Conservation (phyloP, 371 early-diverging fungal species). For the Rhizopus delemar region DNA sequence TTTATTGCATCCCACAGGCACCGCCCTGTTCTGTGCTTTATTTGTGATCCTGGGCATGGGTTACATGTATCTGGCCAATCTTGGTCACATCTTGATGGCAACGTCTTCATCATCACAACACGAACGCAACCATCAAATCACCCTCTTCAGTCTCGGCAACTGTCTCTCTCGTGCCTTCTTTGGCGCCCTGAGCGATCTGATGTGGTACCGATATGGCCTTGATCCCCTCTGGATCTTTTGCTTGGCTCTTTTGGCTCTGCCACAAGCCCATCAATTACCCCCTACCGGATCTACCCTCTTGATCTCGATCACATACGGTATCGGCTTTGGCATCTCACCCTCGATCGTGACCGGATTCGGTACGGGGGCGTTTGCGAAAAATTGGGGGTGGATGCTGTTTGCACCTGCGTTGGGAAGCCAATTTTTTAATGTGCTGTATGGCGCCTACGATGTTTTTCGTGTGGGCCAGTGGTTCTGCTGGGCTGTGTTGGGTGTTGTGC, state of each 20-base stretch:
- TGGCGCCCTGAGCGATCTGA: slow-evolving; percentile 45
- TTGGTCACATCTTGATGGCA: slow-evolving; percentile 40
- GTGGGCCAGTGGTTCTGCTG: no score
- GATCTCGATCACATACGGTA: slow-evolving; percentile 29
- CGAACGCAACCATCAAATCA: slow-evolving; percentile 43
- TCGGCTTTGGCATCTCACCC: slow-evolving; percentile 32
- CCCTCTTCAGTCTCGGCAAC: slow-evolving; percentile 48
- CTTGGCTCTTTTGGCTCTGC: slow-evolving; percentile 32
- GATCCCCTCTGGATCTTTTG: slow-evolving; percentile 48
- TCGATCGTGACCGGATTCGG: slow-evolving; percentile 30
- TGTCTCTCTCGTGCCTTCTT: slow-evolving; percentile 46
- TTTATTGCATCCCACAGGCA: slow-evolving; percentile 38
- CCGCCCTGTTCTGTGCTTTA: slow-evolving; percentile 35
- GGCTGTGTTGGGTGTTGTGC: no score
- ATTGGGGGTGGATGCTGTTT: slow-evolving; percentile 34
- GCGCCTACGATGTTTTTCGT: no score
- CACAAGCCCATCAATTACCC: background rate
- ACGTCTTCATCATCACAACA: slow-evolving; percentile 27
- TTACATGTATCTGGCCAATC: slow-evolving; percentile 46
- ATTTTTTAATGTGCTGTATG: slow-evolving; percentile 23
- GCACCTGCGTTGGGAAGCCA: slow-evolving; percentile 39
- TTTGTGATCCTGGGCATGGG: slow-evolving; percentile 47
- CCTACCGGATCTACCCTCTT: slow-evolving; percentile 18
- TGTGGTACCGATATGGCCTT: slow-evolving; percentile 36
- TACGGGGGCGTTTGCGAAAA: slow-evolving; percentile 29